These are phyloP conservation scores for Lentinula lateritia DNA, from an alignment of 768 basidiomycete species.

Conservation along the genomic window DNA sequence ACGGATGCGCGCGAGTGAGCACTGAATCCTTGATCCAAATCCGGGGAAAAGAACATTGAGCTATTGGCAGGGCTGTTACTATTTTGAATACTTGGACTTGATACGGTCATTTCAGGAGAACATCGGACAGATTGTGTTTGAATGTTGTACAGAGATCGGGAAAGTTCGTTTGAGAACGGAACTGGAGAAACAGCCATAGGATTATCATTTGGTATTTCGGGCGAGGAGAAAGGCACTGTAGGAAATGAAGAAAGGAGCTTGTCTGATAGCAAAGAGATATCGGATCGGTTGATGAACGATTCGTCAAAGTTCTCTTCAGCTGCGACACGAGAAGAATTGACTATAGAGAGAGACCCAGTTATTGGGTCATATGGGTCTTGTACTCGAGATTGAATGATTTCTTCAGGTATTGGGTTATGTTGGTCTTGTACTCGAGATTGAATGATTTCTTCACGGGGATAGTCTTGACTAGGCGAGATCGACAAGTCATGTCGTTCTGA, in stretches of 20 bases:
- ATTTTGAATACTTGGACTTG: not conserved
- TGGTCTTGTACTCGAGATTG: not conserved
- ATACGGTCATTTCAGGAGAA: not conserved
- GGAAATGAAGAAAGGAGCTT: conserved; percentile 2
- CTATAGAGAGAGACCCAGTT: not conserved
- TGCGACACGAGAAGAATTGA: not conserved
- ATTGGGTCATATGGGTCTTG: not conserved
- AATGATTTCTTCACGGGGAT: not conserved
- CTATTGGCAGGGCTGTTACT: not conserved
- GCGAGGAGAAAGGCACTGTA: conserved; percentile 4
- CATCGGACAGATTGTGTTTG: not conserved
- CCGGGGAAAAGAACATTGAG: not conserved
- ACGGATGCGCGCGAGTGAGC: conserved; percentile 1
- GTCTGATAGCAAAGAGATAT: not conserved
- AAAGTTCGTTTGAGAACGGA: not conserved
- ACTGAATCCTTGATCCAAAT: not conserved
- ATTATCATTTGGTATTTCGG: not conserved
- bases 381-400: not conserved
- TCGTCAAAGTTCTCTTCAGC: not conserved
- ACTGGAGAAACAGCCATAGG: not conserved
- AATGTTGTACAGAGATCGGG: not conserved
- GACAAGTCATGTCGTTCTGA: not conserved
- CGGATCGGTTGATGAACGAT: not conserved
- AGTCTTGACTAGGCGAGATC: not conserved
- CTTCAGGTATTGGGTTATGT: not conserved